These are phyloP conservation scores for Chamaenerion angustifolium DNA, from an alignment of 345 rosid species.

Conservation along the genomic window DNA sequence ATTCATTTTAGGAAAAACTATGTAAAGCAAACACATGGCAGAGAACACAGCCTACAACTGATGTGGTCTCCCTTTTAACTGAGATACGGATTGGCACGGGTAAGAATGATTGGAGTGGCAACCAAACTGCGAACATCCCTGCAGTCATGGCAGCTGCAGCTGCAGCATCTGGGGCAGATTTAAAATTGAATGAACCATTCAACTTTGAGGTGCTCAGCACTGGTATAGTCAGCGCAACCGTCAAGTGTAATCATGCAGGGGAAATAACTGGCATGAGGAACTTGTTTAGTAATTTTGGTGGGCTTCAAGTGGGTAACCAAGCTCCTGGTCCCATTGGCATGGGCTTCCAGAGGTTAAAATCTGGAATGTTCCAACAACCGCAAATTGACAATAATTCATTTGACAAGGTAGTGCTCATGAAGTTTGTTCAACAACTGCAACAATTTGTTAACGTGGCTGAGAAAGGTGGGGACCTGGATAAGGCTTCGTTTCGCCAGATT, in stretches of 20 bases:
- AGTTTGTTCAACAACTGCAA: constrained; percentile 85
- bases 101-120: constrained; percentile 90
- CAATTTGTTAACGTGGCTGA: constrained; percentile 81
- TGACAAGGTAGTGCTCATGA: constrained; percentile 72
- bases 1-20: constrained; percentile 59
- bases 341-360: constrained; percentile 77
- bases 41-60: constrained; percentile 70
- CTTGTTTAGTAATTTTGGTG: constrained; percentile 86
- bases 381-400: constrained; percentile 71
- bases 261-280: constrained; percentile 99
- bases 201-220: constrained; percentile 95
- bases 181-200: constrained; percentile 70
- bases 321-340: constrained; percentile 32
- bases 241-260: constrained; percentile 89
- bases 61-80: constrained; percentile 85
- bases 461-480: constrained; percentile 83
- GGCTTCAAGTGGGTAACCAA: constrained; percentile 54
- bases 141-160: constrained; percentile 98
- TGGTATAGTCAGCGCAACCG: constrained; percentile 92
- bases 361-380: constrained; percentile 70
- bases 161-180: constrained; percentile 93
- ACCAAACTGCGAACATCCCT: constrained; percentile 83
- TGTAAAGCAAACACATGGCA: constrained; percentile 99
- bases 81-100: constrained; percentile 91
- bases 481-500: constrained; percentile 69